Evolutionary conservation across 1,284 basidiomycete species (phyloP).

Genomic region (Apiotrichum laibachii): DNA sequence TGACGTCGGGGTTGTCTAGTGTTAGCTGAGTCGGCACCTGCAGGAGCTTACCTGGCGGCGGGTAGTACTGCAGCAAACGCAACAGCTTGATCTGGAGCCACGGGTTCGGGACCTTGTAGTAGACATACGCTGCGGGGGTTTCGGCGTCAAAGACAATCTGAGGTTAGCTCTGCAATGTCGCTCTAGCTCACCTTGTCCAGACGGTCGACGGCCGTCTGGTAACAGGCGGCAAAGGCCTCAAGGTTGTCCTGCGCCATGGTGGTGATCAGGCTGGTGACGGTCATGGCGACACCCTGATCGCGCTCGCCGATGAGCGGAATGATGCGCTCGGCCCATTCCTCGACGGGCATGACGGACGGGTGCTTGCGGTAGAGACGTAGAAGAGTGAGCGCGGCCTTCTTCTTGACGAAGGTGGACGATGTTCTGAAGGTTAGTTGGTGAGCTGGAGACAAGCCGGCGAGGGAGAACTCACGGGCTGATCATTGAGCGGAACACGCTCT

Average conservation of each 20-base stretch:
- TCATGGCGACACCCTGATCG: conserved; percentile 90
- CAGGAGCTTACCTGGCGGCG: conserved; percentile 71
- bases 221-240: conserved; percentile 84
- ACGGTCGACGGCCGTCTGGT: conserved; percentile 89
- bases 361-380: conserved; percentile 93
- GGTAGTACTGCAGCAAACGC: conserved; percentile 90
- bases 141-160: conserved; percentile 89
- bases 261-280: conserved; percentile 90
- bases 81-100: conserved; percentile 98
- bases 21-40: conserved; percentile 11
- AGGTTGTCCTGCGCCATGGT: conserved; percentile 90
- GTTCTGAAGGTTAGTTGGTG: conserved; percentile 52
- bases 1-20: conserved; percentile 79
- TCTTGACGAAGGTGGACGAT: conserved; percentile 92
- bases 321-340: conserved; percentile 93
- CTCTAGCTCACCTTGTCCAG: conserved; percentile 66
- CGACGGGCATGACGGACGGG: conserved; percentile 85
- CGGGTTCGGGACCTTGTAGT: conserved; percentile 83
- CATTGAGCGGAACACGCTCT: conserved; percentile 88
- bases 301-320: conserved; percentile 91
- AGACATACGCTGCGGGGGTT: conserved; percentile 82
- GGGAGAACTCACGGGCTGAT: conserved; percentile 81
- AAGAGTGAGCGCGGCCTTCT: conserved; percentile 94
- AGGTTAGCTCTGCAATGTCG: conserved; percentile 3
- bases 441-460: neutral